These are phyloP conservation scores for Melastoma malabathricum DNA, from an alignment of 345 rosid genomes.

Conservation along the genomic window DNA sequence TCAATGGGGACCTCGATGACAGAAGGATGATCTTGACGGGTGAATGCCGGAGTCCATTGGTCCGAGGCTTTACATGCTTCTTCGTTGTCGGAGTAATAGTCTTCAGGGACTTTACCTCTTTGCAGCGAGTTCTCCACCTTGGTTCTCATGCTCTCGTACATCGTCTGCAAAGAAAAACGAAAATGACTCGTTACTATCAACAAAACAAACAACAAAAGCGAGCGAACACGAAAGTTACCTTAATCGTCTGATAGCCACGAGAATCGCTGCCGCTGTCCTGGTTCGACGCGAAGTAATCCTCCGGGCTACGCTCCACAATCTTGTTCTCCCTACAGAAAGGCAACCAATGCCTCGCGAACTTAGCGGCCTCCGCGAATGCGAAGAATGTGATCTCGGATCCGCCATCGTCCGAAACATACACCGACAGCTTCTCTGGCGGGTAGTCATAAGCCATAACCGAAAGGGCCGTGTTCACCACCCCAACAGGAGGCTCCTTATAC, in stretches of 20 bases:
- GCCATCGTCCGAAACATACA: slow-evolving; percentile 77
- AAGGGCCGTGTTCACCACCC: slow-evolving; percentile 57
- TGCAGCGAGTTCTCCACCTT: slow-evolving; percentile 32
- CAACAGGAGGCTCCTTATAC: slow-evolving; percentile 66
- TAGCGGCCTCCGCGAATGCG: slow-evolving; percentile 63
- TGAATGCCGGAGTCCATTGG: slow-evolving; percentile 33
- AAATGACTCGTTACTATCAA: too few relatives aligned
- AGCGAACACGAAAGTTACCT: too few relatives aligned
- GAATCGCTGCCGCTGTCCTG: slow-evolving; percentile 11
- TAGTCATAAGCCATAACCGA: slow-evolving; percentile 74
- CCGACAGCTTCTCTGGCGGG: slow-evolving; percentile 52
- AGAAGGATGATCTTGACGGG: slow-evolving; percentile 47
- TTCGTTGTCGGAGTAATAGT: slow-evolving; percentile 10
- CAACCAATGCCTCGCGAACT: slow-evolving; percentile 58
- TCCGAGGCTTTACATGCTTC: slow-evolving; percentile 16
- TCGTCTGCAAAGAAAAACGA: slow-evolving; percentile 26
- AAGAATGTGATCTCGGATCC: slow-evolving; percentile 61
- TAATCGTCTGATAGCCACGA: slow-evolving; percentile 14
- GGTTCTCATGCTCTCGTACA: slow-evolving; percentile 49
- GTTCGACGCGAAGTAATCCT: slow-evolving; percentile 34
- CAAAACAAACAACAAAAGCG: too few relatives aligned
- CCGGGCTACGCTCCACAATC: slow-evolving; percentile 36
- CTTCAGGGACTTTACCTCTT: slow-evolving; percentile 25
- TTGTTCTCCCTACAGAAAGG: slow-evolving; percentile 46
- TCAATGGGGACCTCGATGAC: slow-evolving; percentile 34